Evolutionary conservation across 208 protist species (phyloP).

Genomic region (Leishmania aethiopica): DNA sequence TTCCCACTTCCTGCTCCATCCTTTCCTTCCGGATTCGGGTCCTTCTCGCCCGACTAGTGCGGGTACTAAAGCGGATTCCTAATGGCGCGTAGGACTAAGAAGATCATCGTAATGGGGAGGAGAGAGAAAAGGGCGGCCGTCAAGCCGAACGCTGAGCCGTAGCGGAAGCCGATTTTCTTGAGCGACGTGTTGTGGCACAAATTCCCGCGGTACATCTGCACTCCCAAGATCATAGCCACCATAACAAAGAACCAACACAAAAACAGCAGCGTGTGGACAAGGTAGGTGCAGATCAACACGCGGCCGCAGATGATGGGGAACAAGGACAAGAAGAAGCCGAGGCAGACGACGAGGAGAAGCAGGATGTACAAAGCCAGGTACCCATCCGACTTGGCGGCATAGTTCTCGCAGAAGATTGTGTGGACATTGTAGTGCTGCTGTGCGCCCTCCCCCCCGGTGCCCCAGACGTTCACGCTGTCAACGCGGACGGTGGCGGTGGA

Average conservation of each 20-base stretch:
- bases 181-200: constrained; percentile 34
- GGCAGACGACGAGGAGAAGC: constrained; percentile 7
- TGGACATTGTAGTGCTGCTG: constrained; percentile 7
- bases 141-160: constrained; percentile 41
- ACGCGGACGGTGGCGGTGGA: constrained; percentile 20
- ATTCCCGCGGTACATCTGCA: constrained; percentile 16
- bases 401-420: constrained; percentile 32
- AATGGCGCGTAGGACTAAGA: constrained; percentile 29
- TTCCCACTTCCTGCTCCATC: background rate
- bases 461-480: constrained; percentile 10
- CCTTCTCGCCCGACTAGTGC: constrained; percentile 5
- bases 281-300: constrained; percentile 32
- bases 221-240: constrained; percentile 27
- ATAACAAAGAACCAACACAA: constrained; percentile 33
- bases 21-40: background rate
- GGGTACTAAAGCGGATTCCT: constrained; percentile 16
- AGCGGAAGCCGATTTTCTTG: constrained; percentile 39
- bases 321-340: constrained; percentile 24
- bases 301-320: constrained; percentile 36
- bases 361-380: constrained; percentile 30
- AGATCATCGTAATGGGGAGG: constrained; percentile 19
- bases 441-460: background rate
- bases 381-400: constrained; percentile 15
- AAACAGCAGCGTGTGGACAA: constrained; percentile 27
- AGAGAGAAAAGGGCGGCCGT: constrained; percentile 39